Evolutionary conservation across 2,329 filamentous ascomycete genomes (phyloP).

Genomic region (Lizonia empirigonia): DNA sequence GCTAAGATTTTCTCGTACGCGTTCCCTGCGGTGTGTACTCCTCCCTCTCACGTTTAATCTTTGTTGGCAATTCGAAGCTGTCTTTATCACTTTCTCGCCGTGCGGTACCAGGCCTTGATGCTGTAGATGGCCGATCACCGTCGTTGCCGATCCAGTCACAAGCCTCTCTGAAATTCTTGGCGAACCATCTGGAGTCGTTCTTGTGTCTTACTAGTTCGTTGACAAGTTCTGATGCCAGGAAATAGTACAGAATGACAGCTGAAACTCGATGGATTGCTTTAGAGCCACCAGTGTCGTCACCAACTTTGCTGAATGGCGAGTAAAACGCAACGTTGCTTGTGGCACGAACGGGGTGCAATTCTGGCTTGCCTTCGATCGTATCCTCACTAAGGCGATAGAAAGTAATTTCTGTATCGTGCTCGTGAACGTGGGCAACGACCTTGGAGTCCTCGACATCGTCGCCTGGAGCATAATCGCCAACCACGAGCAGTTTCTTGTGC

Average conservation of each 20-base stretch:
- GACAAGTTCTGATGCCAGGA: constrained; percentile 33
- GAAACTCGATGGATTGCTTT: constrained; percentile 37
- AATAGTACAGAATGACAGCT: constrained; percentile 35
- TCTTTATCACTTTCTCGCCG: constrained; percentile 23
- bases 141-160: constrained; percentile 36
- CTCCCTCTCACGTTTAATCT: constrained; percentile 35
- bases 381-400: constrained; percentile 34
- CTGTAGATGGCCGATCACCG: constrained; percentile 29
- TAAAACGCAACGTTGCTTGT: constrained; percentile 37
- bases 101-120: constrained; percentile 25
- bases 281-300: constrained; percentile 32
- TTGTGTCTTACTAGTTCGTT: constrained; percentile 32
- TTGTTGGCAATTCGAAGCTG: constrained; percentile 19
- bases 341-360: constrained; percentile 32
- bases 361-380: constrained; percentile 21
- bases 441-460: constrained; percentile 30
- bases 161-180: constrained; percentile 36
- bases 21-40: constrained; percentile 31
- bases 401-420: constrained; percentile 35
- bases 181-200: constrained; percentile 36
- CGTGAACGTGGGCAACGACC: constrained; percentile 36
- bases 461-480: constrained; percentile 38
- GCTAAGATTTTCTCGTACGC: constrained; percentile 11
- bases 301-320: constrained; percentile 36
- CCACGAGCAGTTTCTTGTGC: constrained; percentile 37